Percentiles rank a stretch among this genome's conserved stretches.
Conservation (phyloP, 306 rosid species). For the Phaseolus lunatus region DNA sequence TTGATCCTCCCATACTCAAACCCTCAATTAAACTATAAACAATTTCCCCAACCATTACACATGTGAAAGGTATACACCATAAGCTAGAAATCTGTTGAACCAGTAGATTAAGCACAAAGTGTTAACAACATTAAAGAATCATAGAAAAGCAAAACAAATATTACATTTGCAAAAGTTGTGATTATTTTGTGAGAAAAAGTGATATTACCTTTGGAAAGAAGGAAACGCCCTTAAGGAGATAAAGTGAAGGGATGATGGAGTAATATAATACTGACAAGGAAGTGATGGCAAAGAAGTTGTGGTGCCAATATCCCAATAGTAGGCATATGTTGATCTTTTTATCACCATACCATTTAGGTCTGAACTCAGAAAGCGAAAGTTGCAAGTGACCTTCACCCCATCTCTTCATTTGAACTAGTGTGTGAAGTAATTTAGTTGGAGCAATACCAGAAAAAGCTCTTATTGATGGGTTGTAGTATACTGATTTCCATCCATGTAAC, state of each 20-base stretch:
- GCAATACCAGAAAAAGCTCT: slow-evolving; percentile 62
- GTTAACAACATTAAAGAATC: too few species aligned
- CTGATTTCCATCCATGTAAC: slow-evolving; percentile 73
- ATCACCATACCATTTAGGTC: slow-evolving; percentile 52
- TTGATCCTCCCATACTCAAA: slow-evolving; percentile 59
- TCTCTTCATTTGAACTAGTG: slow-evolving; percentile 71
- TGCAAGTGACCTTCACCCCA: slow-evolving; percentile 66
- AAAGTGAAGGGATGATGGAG: slow-evolving; percentile 36
- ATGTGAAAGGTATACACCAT: slow-evolving; percentile 71
- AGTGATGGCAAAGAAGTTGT: slow-evolving; percentile 56
- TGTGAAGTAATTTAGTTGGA: slow-evolving; percentile 55
- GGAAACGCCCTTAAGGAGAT: slow-evolving; percentile 43
- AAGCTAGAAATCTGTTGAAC: slow-evolving; percentile 60
- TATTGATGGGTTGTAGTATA: slow-evolving; percentile 59
- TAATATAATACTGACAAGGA: slow-evolving; percentile 45
- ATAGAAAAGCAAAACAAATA: too few species aligned
- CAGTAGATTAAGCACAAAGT: background rate
- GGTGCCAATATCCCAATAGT: slow-evolving; percentile 55
- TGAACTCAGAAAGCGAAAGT: slow-evolving; percentile 54
- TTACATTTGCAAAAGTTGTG: too few species aligned
- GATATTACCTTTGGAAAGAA: slow-evolving; percentile 38
- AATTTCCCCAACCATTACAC: slow-evolving; percentile 53
- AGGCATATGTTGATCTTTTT: slow-evolving; percentile 63
- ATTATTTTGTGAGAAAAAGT: too few species aligned
- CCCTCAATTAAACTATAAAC: slow-evolving; percentile 56